Percentiles rank a stretch among this genome's conserved stretches.
Conservation (phyloP, 306 rosid species). For the Morella rubra region DNA sequence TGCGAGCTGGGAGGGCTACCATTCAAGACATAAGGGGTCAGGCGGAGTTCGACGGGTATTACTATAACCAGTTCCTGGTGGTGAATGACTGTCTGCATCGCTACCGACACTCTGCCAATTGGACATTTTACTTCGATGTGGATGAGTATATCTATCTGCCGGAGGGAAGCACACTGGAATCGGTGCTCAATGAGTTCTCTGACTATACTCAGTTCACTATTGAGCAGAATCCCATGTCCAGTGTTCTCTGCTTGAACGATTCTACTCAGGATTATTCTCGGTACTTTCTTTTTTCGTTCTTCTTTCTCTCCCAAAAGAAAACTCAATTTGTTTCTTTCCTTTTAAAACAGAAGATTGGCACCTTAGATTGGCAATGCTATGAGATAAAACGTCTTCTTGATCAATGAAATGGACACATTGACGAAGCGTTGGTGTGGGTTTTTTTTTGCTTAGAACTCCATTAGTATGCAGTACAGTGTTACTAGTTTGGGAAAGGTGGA, state of each 20-base stretch:
- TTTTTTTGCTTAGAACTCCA: background rate
- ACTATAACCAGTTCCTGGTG: slow-evolving; percentile 43
- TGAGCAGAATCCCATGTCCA: slow-evolving; percentile 47
- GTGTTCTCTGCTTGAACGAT: slow-evolving; percentile 37
- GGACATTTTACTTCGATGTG: slow-evolving; percentile 46
- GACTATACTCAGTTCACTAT: slow-evolving; percentile 40
- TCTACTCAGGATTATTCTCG: slow-evolving; percentile 30
- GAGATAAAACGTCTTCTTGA: background rate
- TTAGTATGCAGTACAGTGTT: background rate
- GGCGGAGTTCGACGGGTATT: slow-evolving; percentile 40
- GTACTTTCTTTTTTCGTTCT: slow-evolving; percentile 3
- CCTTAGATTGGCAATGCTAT: background rate
- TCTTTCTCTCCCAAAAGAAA: background rate
- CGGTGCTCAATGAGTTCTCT: slow-evolving; percentile 30
- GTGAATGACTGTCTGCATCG: slow-evolving; percentile 45
- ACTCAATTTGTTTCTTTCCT: background rate
- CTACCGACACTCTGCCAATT: slow-evolving; percentile 34
- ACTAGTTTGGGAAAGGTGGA: background rate
- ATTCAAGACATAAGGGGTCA: slow-evolving; percentile 38
- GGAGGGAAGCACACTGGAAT: slow-evolving; percentile 28
- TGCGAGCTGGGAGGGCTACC: slow-evolving; percentile 35
- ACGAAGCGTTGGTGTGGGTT: background rate
- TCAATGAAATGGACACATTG: background rate
- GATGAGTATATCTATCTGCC: slow-evolving; percentile 46
- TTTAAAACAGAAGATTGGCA: background rate